These are phyloP conservation scores for Neurospora sp. DNA, from an alignment of 2,329 filamentous ascomycete genomes.

Conservation along the genomic window DNA sequence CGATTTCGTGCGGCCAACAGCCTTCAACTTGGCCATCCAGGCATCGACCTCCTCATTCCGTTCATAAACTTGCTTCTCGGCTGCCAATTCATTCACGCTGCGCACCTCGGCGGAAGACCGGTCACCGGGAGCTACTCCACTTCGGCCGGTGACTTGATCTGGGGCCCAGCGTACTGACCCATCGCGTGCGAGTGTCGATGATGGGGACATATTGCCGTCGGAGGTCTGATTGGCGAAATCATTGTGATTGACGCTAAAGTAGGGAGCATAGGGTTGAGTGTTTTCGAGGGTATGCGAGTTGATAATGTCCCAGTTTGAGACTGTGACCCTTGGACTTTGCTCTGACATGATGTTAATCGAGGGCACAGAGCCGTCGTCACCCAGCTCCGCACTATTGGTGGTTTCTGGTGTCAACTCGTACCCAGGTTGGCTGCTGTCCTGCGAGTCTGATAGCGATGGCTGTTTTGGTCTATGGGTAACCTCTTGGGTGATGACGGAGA, in stretches of 20 bases:
- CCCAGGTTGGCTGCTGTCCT: constrained; percentile 21
- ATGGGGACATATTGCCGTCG: constrained; percentile 8
- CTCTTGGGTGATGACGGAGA: constrained; percentile 32
- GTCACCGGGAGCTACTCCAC: constrained; percentile 37
- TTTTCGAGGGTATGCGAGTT: constrained; percentile 8
- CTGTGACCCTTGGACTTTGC: constrained; percentile 45
- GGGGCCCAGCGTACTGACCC: constrained; percentile 32
- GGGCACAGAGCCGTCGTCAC: constrained; percentile 37
- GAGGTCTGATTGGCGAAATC: constrained; percentile 1
- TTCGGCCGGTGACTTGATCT: constrained; percentile 29
- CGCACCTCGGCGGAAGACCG: constrained; percentile 33
- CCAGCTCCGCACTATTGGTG: constrained; percentile 39
- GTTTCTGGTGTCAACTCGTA: constrained; percentile 40
- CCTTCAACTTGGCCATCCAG: constrained; percentile 33
- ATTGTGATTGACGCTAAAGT: constrained; percentile 2
- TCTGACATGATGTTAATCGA: constrained; percentile 31
- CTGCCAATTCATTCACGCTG: constrained; percentile 40
- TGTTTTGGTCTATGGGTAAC: constrained; percentile 31
- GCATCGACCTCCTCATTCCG: constrained; percentile 40
- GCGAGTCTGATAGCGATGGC: constrained; percentile 18
- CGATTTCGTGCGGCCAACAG: not conserved
- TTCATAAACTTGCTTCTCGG: constrained; percentile 31
- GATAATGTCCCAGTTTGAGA: constrained; percentile 45
- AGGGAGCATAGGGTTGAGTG: constrained; percentile 1
- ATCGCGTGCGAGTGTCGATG: constrained; percentile 26